These are phyloP conservation scores for Plasmodium billcollinsi DNA, from an alignment of 169 alveolate genomes.

Conservation along the genomic window DNA sequence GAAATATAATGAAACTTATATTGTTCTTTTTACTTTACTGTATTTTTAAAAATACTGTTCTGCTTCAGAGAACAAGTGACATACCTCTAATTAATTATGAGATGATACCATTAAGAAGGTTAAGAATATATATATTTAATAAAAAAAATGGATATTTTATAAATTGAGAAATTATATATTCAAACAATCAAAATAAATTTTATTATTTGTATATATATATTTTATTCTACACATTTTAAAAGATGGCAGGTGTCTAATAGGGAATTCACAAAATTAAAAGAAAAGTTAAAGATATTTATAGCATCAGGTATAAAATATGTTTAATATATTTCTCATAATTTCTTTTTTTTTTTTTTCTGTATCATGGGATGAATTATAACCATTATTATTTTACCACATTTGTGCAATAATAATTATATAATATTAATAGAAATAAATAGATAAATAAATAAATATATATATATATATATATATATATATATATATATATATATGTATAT, in stretches of 20 bases:
- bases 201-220: neutral
- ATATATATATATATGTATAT: neutral
- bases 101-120: slow-evolving; percentile 77
- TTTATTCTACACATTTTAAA: neutral
- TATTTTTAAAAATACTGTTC: slow-evolving; percentile 15
- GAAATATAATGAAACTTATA: slow-evolving; percentile 29
- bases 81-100: slow-evolving; percentile 71
- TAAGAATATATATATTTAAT: neutral
- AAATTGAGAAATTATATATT: neutral
- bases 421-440: slow-evolving; percentile 1
- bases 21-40: slow-evolving; percentile 7
- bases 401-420: neutral
- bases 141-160: neutral
- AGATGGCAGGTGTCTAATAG: slow-evolving; percentile 75
- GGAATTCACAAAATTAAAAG: slow-evolving; percentile 70
- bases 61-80: slow-evolving; percentile 17
- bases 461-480: neutral
- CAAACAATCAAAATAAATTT: neutral
- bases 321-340: neutral
- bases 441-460: no score
- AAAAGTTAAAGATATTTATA: slow-evolving; percentile 61
- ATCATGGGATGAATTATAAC: no score
- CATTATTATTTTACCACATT: no score
- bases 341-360: neutral
- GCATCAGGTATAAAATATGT: slow-evolving; percentile 47